These are phyloP conservation scores for Fusarium sp. DNA, from an alignment of 2,329 filamentous ascomycete genomes.

Conservation along the genomic window DNA sequence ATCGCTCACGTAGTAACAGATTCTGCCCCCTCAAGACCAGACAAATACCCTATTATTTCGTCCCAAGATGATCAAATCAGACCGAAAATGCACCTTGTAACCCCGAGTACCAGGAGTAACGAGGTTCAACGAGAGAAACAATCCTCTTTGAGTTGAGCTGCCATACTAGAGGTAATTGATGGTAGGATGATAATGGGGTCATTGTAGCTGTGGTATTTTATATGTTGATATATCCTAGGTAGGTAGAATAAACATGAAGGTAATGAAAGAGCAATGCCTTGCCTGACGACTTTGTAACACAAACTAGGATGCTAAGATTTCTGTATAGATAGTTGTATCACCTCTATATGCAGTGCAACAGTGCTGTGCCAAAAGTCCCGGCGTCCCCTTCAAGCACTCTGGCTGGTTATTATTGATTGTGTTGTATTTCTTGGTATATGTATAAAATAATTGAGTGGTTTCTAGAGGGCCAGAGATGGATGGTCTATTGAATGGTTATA, in stretches of 20 bases:
- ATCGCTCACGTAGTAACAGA: not conserved
- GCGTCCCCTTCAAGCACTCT: not conserved
- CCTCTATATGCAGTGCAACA: not conserved
- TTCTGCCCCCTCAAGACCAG: not conserved
- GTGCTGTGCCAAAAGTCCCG: not conserved
- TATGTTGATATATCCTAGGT: not conserved
- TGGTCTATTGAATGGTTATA: too few relatives aligned
- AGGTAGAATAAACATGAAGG: not conserved
- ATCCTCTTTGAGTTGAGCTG: not conserved
- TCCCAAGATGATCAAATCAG: conserved; percentile 4
- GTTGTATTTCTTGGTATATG: not conserved
- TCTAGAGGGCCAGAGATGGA: too few relatives aligned
- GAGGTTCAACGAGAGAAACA: not conserved
- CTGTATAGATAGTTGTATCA: not conserved
- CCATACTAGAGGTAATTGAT: not conserved
- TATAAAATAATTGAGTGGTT: too few relatives aligned
- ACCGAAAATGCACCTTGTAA: conserved; percentile 19
- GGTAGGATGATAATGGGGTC: not conserved
- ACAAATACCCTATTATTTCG: not conserved
- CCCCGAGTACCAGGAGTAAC: conserved; percentile 10
- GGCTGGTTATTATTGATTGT: not conserved
- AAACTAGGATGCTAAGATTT: not conserved
- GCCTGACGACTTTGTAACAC: not conserved
- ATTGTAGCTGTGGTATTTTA: not conserved
- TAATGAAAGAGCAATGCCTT: not conserved